Base-by-base conservation (phyloP, 805 yeast species). In the Wickerhamomyces ciferrii region DNA sequence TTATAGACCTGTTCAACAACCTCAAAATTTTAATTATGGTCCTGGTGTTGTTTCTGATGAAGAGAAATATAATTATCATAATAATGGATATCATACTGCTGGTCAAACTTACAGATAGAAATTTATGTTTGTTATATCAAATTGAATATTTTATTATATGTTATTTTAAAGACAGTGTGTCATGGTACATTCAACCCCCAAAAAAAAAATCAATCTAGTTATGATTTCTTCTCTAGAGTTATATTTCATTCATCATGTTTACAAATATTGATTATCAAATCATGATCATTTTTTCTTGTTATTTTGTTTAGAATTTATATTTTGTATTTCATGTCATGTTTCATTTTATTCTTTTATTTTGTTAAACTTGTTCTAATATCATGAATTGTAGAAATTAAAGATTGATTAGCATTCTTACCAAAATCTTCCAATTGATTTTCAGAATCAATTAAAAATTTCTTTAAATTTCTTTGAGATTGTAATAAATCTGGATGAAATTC, bases 401-500 rank as follows among this genome's bases (percentile, higher is more conserved):
- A 41, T 37, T 57, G 51, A 42, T 59, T 52, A 20, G 48, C 32
- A 20, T 43, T 43, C 7, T 44, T 39, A 4, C 40, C 36, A 4
- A 48, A 32, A 25, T 43, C 24, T 6, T 38, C 36, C 2, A 48
- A 17, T 5, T 39, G 18, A 21, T 53, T 45, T 48, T 61, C 62
- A 10, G 52, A 31, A 9, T 55, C 53, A 23, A 48, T 24, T 17
- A 53, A 43, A 4, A 47, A 25, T 19, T 54, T 46, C 45, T 58
- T 55, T 13, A 58, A 23, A 11, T 53, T 37, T 53, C 52, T 57
- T 48, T 62, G 67, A 21, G 48, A 45, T 18, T 54, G 47, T 17
- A 63, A 53, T 9, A 70, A 48, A 46, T 70, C 69, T 10, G 79
- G 79, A 34, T 61, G 49, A n/a, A 67, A 57, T 25, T 65, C 48